A percentile compares a stretch with the other conserved stretches of the same genome.
phyloP scores from a whole-genome alignment of 176 grass and related monocot species.

The Elymus sibiricus region DNA sequence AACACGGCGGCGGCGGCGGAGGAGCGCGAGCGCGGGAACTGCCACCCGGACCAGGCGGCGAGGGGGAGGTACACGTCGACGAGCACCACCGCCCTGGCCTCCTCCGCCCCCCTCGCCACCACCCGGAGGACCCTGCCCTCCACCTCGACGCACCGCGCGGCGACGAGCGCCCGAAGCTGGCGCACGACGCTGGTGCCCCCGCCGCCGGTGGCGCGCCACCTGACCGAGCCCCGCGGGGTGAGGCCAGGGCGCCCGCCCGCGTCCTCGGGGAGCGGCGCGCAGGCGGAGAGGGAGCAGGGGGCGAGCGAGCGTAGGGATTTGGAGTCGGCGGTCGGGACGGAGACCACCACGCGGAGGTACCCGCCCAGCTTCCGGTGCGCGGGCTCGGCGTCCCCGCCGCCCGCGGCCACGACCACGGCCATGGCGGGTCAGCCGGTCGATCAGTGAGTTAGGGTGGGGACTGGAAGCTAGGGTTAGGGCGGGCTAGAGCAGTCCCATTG shows the following conservation, averaged over 20 bases:
- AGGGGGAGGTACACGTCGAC: conserved; percentile 75
- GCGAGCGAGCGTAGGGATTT: neutral
- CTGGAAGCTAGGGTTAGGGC: conserved; percentile 13
- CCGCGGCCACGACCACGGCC: neutral
- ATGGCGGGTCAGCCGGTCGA: neutral
- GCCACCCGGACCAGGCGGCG: conserved; percentile 66
- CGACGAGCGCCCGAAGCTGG: conserved; percentile 47
- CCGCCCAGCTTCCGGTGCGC: conserved; percentile 52
- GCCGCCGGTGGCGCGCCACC: conserved; percentile 29
- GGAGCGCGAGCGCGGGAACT: conserved; percentile 57
- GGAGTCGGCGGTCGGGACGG: neutral
- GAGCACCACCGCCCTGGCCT: conserved; percentile 56
- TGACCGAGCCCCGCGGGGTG: neutral
- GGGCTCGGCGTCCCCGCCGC: neutral
- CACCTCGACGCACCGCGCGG: conserved; percentile 38
- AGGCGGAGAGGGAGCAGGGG: conserved; percentile 32
- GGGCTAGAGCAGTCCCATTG: neutral
- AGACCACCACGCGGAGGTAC: conserved; percentile 67
- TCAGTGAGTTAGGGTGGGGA: no score
- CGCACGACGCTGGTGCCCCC: conserved; percentile 52
- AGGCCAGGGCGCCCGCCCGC: neutral
- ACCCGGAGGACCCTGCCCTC: conserved; percentile 53
- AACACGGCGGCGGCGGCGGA: conserved; percentile 48
- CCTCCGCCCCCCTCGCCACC: conserved; percentile 16
- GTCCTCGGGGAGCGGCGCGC: conserved; percentile 29